Evolutionary conservation across 176 grass and related monocot genomes (phyloP).

Genomic region (Thalia dealbata): DNA sequence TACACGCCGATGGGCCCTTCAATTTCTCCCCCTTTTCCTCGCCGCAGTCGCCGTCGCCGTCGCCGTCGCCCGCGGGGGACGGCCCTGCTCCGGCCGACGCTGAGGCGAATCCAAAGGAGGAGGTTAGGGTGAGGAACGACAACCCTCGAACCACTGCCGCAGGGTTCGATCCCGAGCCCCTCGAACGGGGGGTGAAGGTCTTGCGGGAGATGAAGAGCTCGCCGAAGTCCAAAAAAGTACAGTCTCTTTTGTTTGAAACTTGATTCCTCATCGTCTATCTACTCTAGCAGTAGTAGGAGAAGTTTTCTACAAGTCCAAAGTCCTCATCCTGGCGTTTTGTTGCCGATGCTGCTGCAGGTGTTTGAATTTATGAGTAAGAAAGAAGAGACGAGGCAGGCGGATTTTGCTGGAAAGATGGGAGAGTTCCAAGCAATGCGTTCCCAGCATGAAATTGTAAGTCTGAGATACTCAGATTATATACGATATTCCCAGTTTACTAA

Average conservation of each 20-base stretch:
- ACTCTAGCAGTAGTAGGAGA: too few species aligned
- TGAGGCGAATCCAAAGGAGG: slow-evolving; percentile 26
- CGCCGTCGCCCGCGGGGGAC: too few species aligned
- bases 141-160: slow-evolving; percentile 55
- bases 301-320: too few species aligned
- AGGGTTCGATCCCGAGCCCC: slow-evolving; percentile 61
- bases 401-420: slow-evolving; percentile 36
- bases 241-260: neutral
- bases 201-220: slow-evolving; percentile 28
- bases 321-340: neutral
- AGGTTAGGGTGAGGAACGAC: slow-evolving; percentile 40
- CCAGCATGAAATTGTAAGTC: slow-evolving; percentile 55
- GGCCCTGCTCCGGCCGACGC: neutral
- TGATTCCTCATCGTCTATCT: neutral
- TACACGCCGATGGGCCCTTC: slow-evolving; percentile 36
- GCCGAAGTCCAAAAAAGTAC: slow-evolving; percentile 47
- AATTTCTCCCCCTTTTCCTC: slow-evolving; percentile 41
- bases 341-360: slow-evolving; percentile 25
- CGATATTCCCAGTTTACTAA: too few species aligned
- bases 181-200: slow-evolving; percentile 41
- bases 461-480: neutral
- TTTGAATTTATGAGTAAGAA: slow-evolving; percentile 62
- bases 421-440: slow-evolving; percentile 42
- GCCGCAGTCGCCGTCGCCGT: neutral
- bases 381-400: slow-evolving; percentile 55